Conservation (phyloP, 2,329 filamentous ascomycete species). For the Colletotrichum sp. region DNA sequence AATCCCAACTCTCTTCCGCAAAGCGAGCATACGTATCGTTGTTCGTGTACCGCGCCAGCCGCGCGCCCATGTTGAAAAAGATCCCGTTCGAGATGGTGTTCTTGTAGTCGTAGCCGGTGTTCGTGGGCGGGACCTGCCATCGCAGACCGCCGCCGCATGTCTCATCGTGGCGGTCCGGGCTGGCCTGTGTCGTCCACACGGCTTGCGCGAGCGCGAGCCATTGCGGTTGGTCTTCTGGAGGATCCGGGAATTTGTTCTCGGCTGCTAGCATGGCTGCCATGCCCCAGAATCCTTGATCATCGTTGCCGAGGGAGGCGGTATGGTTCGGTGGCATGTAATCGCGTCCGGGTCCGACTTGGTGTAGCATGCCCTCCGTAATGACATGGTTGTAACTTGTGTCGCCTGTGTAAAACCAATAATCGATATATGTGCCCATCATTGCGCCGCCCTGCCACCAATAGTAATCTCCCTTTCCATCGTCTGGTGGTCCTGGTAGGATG, state of each 20-base stretch:
- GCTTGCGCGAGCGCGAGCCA: constrained; percentile 65
- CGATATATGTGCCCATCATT: constrained; percentile 66
- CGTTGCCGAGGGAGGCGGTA: constrained; percentile 61
- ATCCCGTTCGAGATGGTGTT: constrained; percentile 66
- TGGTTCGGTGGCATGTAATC: constrained; percentile 63
- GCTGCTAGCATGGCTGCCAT: constrained; percentile 67
- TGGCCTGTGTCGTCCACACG: constrained; percentile 65
- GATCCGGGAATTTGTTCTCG: constrained; percentile 62
- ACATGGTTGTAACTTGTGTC: constrained; percentile 62
- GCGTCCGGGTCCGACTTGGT: constrained; percentile 55
- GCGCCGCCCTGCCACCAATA: constrained; percentile 73
- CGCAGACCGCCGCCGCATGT: constrained; percentile 64
- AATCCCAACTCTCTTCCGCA: constrained; percentile 68
- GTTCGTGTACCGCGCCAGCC: constrained; percentile 72
- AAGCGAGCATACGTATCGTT: constrained; percentile 69
- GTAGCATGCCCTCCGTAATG: constrained; percentile 55
- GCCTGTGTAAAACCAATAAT: constrained; percentile 69
- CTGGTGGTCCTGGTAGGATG: constrained; percentile 52
- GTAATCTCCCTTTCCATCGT: constrained; percentile 43
- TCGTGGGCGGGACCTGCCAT: constrained; percentile 80
- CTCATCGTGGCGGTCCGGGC: constrained; percentile 61
- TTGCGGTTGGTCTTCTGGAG: constrained; percentile 50
- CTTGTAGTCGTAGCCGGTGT: constrained; percentile 79
- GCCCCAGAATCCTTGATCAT: constrained; percentile 72
- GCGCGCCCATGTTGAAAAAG: constrained; percentile 70